Percentiles rank a stretch among this genome's conserved stretches.
phyloP scores from a whole-genome alignment of 2,329 filamentous ascomycete species.

The Fusarium decemcellulare region DNA sequence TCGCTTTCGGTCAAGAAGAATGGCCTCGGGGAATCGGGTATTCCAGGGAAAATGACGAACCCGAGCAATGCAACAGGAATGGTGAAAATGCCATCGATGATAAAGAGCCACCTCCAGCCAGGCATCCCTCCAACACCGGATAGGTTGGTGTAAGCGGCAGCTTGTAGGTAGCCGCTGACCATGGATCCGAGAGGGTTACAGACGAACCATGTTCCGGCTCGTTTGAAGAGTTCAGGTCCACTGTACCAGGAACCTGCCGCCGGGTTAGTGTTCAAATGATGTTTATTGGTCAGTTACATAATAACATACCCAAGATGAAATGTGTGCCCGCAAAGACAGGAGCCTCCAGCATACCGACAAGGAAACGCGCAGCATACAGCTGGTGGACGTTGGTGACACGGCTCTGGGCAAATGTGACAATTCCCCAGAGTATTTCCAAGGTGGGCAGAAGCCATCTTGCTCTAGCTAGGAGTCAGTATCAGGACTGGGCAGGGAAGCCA shows the following conservation, averaged over 20 bases:
- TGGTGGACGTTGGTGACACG: background rate
- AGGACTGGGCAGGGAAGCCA: accelerated
- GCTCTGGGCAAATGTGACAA: background rate
- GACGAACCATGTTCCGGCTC: conserved; percentile 24
- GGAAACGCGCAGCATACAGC: background rate
- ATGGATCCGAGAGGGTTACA: conserved; percentile 38
- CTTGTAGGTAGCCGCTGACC: conserved; percentile 47
- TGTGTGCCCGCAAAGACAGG: conserved; percentile 1
- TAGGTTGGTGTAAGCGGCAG: conserved; percentile 55
- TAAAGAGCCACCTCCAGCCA: conserved; percentile 58
- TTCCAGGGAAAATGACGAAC: conserved; percentile 20
- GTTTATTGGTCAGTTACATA: too few species aligned
- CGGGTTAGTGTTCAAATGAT: background rate
- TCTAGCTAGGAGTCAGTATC: background rate
- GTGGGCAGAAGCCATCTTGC: background rate
- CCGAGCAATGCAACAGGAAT: conserved; percentile 19
- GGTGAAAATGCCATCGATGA: conserved; percentile 20
- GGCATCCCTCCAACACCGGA: conserved; percentile 59
- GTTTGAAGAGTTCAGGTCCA: conserved; percentile 20
- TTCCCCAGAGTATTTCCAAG: background rate
- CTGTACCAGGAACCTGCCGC: conserved; percentile 19
- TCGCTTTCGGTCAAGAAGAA: conserved; percentile 10
- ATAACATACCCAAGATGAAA: background rate
- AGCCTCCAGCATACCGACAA: background rate
- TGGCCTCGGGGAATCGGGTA: conserved; percentile 14